Evolutionary conservation across 805 yeast genomes (phyloP).

Genomic region (Schwanniomyces polymorphus): DNA sequence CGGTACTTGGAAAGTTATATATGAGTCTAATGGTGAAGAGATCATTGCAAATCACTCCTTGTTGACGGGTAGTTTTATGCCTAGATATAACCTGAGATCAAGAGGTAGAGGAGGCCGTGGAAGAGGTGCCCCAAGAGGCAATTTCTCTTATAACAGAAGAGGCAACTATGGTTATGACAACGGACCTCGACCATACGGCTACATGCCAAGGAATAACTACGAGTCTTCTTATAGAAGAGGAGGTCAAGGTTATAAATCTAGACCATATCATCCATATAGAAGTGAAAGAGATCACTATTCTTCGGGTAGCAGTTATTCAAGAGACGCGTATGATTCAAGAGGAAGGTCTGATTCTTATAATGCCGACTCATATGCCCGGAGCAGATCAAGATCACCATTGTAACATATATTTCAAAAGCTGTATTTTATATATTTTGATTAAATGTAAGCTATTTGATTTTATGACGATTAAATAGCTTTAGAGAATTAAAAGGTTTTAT

Average conservation of each 20-base stretch:
- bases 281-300: slow-evolving; percentile 10
- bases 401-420: neutral
- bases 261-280: slow-evolving; percentile 7
- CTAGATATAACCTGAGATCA: slow-evolving; percentile 8
- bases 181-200: slow-evolving; percentile 3
- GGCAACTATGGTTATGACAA: slow-evolving; percentile 1
- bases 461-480: neutral
- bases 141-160: slow-evolving; percentile 2
- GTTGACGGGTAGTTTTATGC: slow-evolving; percentile 16
- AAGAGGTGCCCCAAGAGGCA: slow-evolving; percentile 4
- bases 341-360: slow-evolving; percentile 10
- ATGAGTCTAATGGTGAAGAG: slow-evolving; percentile 31
- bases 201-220: slow-evolving; percentile 3
- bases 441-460: neutral
- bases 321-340: neutral
- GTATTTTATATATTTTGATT: neutral
- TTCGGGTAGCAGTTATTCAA: slow-evolving; percentile 6
- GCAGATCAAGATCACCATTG: slow-evolving; percentile 1
- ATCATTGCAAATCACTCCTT: slow-evolving; percentile 14
- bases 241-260: neutral
- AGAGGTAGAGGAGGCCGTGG: slow-evolving; percentile 6
- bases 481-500: neutral
- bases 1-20: slow-evolving; percentile 47
- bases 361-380: slow-evolving; percentile 1
- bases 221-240: slow-evolving; percentile 5